These are phyloP conservation scores for Lipomyces yamanashiensis DNA, from an alignment of 805 yeast genomes.

Conservation along the genomic window DNA sequence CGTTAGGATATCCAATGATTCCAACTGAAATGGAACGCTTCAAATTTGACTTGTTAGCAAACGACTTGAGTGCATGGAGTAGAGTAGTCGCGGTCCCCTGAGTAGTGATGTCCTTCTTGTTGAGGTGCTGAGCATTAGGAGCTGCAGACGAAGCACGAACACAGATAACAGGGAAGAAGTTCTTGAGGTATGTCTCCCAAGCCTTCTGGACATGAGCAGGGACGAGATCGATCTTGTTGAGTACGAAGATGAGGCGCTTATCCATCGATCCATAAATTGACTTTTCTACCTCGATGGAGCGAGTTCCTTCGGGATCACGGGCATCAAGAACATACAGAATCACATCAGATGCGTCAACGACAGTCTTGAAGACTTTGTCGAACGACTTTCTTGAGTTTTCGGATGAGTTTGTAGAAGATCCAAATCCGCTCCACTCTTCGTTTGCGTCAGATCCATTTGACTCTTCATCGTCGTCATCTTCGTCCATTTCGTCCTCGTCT, in stretches of 20 bases:
- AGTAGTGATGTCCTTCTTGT: slow-evolving; percentile 70
- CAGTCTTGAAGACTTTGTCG: slow-evolving; percentile 91
- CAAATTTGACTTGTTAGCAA: slow-evolving; percentile 79
- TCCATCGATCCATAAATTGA: slow-evolving; percentile 68
- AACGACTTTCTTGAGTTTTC: slow-evolving; percentile 68
- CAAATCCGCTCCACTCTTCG: slow-evolving; percentile 46
- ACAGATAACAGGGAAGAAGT: slow-evolving; percentile 90
- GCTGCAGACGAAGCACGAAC: slow-evolving; percentile 70
- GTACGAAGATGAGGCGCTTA: slow-evolving; percentile 80
- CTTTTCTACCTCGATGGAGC: slow-evolving; percentile 89
- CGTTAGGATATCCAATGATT: slow-evolving; percentile 96
- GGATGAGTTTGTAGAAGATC: slow-evolving; percentile 26
- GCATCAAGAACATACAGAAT: slow-evolving; percentile 94
- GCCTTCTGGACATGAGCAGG: slow-evolving; percentile 81
- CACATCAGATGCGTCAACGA: slow-evolving; percentile 90
- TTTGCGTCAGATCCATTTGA: slow-evolving; percentile 50
- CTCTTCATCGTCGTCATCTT: slow-evolving; percentile 49
- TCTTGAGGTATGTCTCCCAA: slow-evolving; percentile 80
- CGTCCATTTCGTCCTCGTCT: slow-evolving; percentile 42
- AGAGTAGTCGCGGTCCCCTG: slow-evolving; percentile 73
- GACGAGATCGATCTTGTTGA: slow-evolving; percentile 91
- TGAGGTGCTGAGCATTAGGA: slow-evolving; percentile 67
- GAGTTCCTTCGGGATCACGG: slow-evolving; percentile 93
- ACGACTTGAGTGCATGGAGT: slow-evolving; percentile 80
- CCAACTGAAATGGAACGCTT: slow-evolving; percentile 84